These are phyloP conservation scores for Chaetomiaceae sp. DNA, from an alignment of 2,329 filamentous ascomycete species.

Conservation along the genomic window DNA sequence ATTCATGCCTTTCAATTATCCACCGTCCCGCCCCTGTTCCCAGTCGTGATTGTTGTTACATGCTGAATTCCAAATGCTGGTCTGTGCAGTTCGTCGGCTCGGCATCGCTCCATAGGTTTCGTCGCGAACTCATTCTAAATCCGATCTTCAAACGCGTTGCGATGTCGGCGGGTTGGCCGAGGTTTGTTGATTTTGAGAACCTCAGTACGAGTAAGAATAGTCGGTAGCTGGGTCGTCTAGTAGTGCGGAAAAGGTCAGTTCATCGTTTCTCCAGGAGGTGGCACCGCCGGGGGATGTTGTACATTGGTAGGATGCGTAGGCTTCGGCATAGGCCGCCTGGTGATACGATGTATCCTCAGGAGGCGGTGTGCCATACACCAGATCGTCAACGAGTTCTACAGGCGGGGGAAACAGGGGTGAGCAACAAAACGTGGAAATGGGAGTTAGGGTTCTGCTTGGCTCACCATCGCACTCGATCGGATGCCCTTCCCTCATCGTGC, in stretches of 20 bases:
- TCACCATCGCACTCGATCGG: constrained; percentile 17
- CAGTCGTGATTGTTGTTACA: constrained; percentile 3
- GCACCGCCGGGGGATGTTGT: background rate
- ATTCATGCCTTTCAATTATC: background rate
- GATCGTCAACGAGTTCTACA: constrained; percentile 23
- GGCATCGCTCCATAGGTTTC: too few species aligned
- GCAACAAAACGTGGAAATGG: background rate
- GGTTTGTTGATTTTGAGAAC: too few species aligned
- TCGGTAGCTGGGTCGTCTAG: constrained; percentile 10
- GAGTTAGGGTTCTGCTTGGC: background rate
- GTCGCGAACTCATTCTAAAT: too few species aligned
- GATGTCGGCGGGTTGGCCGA: background rate
- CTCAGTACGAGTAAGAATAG: constrained; percentile 10
- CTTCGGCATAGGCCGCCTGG: constrained; percentile 9
- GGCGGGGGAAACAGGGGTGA: background rate
- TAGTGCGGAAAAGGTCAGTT: background rate
- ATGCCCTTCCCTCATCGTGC: constrained; percentile 21
- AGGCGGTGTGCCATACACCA: constrained; percentile 22
- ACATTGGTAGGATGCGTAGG: constrained; percentile 12
- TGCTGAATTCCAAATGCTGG: constrained; percentile 1
- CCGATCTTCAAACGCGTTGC: too few species aligned
- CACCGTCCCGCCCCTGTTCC: background rate
- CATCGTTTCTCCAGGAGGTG: background rate
- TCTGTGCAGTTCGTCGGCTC: background rate
- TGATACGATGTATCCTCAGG: constrained; percentile 12